Conservation (phyloP, 2,329 filamentous ascomycete genomes). For the Ophiocordyceps robertsii region DNA sequence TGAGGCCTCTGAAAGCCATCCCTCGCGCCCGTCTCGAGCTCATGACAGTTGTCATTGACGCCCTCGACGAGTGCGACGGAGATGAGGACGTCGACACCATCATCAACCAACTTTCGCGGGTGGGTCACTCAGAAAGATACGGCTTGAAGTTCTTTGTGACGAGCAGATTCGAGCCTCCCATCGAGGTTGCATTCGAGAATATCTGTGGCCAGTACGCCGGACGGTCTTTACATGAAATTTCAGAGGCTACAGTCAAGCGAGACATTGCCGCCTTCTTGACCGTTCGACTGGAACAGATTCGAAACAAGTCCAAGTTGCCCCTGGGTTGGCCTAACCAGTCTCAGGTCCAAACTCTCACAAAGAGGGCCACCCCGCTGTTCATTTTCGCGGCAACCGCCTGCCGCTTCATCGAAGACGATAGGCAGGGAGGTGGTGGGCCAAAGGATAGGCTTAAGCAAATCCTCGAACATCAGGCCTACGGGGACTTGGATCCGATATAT, state of each 20-base stretch:
- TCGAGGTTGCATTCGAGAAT: constrained; percentile 16
- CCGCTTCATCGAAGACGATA: constrained; percentile 9
- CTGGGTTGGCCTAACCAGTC: neutral
- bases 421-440: constrained; percentile 3
- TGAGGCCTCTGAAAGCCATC: neutral
- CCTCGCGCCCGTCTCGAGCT: accelerated
- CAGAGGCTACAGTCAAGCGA: neutral
- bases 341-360: neutral
- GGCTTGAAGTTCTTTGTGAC: constrained; percentile 23
- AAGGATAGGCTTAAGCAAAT: constrained; percentile 8
- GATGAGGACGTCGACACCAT: constrained; percentile 15
- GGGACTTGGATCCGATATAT: constrained; percentile 7
- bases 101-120: constrained; percentile 7
- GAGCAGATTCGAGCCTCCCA: constrained; percentile 20
- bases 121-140: neutral
- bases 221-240: neutral
- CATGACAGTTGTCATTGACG: constrained; percentile 20
- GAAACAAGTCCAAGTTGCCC: neutral
- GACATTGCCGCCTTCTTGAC: constrained; percentile 14
- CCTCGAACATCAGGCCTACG: constrained; percentile 4
- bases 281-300: neutral
- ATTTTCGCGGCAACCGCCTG: constrained; percentile 8
- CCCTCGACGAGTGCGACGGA: constrained; percentile 11
- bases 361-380: constrained; percentile 7
- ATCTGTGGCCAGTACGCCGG: neutral